phyloP scores from a whole-genome alignment of 1,284 basidiomycete genomes.

The Inonotus hispidus region DNA sequence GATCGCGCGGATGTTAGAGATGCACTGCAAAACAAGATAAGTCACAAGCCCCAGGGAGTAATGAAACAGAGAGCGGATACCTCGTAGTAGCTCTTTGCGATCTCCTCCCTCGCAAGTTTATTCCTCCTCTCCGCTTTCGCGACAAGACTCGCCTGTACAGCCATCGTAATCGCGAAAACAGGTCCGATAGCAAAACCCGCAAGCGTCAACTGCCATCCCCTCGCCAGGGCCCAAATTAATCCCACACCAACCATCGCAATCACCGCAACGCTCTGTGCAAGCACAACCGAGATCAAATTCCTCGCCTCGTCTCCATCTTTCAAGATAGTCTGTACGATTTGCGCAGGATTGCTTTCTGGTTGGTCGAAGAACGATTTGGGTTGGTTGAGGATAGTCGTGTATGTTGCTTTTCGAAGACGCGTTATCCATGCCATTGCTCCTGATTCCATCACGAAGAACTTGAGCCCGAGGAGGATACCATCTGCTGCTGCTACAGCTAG shows the following conservation, averaged over 20 bases:
- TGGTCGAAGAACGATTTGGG: conserved; percentile 91
- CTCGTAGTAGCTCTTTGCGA: conserved; percentile 84
- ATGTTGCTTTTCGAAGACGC: conserved; percentile 54
- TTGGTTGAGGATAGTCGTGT: conserved; percentile 65
- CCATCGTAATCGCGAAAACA: conserved; percentile 73
- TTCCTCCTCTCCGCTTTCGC: conserved; percentile 72
- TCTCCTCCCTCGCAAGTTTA: conserved; percentile 79
- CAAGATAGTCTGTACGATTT: conserved; percentile 76
- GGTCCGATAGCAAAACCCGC: conserved; percentile 86
- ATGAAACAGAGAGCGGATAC: conserved; percentile 35
- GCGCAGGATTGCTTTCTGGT: conserved; percentile 53
- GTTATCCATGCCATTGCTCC: conserved; percentile 76
- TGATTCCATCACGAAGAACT: conserved; percentile 75
- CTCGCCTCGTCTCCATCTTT: conserved; percentile 92
- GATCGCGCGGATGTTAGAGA: conserved; percentile 83
- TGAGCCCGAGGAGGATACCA: conserved; percentile 66
- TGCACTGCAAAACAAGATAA: conserved; percentile 43
- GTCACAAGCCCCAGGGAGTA: conserved; percentile 4
- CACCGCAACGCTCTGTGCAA: conserved; percentile 72
- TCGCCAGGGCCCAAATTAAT: conserved; percentile 80
- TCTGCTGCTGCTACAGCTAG: conserved; percentile 73
- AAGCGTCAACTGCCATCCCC: conserved; percentile 92
- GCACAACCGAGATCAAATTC: conserved; percentile 68
- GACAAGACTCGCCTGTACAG: conserved; percentile 66
- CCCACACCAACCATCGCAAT: conserved; percentile 78